Evolutionary conservation across 2,329 filamentous ascomycete species (phyloP).

Genomic region (Acephala macrosclerotiorum): DNA sequence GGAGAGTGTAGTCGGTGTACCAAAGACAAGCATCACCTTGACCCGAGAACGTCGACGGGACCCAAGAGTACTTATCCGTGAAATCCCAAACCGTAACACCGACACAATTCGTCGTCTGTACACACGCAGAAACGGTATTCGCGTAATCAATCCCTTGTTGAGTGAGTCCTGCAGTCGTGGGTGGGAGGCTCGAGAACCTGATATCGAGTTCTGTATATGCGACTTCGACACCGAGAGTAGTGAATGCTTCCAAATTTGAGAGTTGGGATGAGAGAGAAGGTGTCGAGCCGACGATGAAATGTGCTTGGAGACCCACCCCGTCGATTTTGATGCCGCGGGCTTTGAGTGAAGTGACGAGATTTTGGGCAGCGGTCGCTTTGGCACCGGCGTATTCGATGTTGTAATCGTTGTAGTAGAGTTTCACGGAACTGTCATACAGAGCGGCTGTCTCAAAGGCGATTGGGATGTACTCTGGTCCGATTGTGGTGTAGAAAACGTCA

Average conservation of each 20-base stretch:
- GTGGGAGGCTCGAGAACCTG: slow-evolving; percentile 55
- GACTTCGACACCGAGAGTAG: slow-evolving; percentile 61
- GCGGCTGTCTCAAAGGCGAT: slow-evolving; percentile 42
- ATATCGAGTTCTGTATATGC: slow-evolving; percentile 71
- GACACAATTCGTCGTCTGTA: slow-evolving; percentile 36
- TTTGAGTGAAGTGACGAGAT: slow-evolving; percentile 54
- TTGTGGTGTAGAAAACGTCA: slow-evolving; percentile 59
- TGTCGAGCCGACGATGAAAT: slow-evolving; percentile 64
- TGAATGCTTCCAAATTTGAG: slow-evolving; percentile 58
- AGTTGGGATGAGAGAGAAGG: slow-evolving; percentile 54
- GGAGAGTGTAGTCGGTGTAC: slow-evolving; percentile 50
- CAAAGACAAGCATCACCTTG: slow-evolving; percentile 52
- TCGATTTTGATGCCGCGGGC: slow-evolving; percentile 63
- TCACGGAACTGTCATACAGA: slow-evolving; percentile 36
- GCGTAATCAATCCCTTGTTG: slow-evolving; percentile 59
- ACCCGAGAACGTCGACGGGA: slow-evolving; percentile 50
- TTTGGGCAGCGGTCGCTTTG: slow-evolving; percentile 54
- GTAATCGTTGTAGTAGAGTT: slow-evolving; percentile 61
- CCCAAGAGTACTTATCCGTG: slow-evolving; percentile 48
- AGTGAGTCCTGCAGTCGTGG: slow-evolving; percentile 48
- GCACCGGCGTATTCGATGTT: slow-evolving; percentile 63
- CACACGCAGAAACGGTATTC: slow-evolving; percentile 38
- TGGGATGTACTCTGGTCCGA: slow-evolving; percentile 60
- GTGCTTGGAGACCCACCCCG: slow-evolving; percentile 68
- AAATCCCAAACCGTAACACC: slow-evolving; percentile 44